Percentiles rank a stretch among this genome's conserved stretches.
Conservation (phyloP, 1,284 basidiomycete species). For the Moesziomyces sp. region DNA sequence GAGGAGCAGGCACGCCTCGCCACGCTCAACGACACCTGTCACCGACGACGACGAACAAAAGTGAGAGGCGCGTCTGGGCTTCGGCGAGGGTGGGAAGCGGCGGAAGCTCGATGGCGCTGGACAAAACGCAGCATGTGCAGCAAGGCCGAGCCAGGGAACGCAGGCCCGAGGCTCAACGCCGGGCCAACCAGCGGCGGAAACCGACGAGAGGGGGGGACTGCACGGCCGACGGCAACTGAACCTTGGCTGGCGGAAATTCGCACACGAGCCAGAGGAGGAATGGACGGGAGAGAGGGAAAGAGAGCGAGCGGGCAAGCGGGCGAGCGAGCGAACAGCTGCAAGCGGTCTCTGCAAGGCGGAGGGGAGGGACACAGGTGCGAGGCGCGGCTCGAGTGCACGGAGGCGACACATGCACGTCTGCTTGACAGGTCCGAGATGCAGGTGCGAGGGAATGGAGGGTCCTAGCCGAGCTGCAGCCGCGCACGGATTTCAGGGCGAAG, state of each 20-base stretch:
- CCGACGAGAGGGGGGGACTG: conserved; percentile 1
- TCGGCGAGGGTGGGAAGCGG: conserved; percentile 31
- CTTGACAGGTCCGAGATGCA: conserved; percentile 57
- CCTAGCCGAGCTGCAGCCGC: conserved; percentile 33
- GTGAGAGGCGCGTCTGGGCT: conserved; percentile 13
- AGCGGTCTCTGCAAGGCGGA: too few relatives aligned
- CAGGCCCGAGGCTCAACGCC: conserved; percentile 11
- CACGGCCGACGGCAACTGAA: not conserved
- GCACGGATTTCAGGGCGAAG: conserved; percentile 13
- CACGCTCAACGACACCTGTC: conserved; percentile 8
- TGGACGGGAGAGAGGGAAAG: not conserved
- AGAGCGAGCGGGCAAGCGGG: not conserved
- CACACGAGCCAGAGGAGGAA: conserved; percentile 6
- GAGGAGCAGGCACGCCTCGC: conserved; percentile 17
- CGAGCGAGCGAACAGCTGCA: not conserved
- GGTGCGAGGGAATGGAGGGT: conserved; percentile 39
- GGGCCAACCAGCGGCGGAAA: conserved; percentile 16
- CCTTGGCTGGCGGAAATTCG: too few relatives aligned
- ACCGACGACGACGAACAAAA: not conserved
- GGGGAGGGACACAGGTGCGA: conserved; percentile 1
- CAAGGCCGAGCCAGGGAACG: conserved; percentile 10
- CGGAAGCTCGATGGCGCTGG: not conserved
- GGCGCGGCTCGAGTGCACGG: conserved; percentile 8
- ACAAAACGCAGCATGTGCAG: not conserved
- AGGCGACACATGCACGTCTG: conserved; percentile 41